Evolutionary conservation across 352 stramenopile genomes (phyloP).

Genomic region (Phytophthora brassicae): DNA sequence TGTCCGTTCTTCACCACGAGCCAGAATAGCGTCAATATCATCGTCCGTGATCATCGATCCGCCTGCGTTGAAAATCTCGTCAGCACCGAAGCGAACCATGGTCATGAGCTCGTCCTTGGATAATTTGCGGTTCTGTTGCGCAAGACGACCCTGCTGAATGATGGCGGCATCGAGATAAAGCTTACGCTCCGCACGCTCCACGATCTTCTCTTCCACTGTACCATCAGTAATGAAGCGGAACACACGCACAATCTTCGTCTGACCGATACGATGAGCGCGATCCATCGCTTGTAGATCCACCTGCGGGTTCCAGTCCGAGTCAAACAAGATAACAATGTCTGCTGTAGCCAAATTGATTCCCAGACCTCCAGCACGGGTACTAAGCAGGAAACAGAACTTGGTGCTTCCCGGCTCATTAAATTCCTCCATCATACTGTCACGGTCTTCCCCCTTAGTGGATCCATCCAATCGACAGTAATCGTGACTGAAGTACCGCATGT

Average conservation of each 20-base stretch:
- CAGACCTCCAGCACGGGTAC: constrained; percentile 94
- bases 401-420: constrained; percentile 97
- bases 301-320: constrained; percentile 99
- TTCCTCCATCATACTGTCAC: constrained; percentile 94
- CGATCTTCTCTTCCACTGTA: constrained; percentile 99
- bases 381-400: constrained; percentile 98
- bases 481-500: constrained; percentile 91
- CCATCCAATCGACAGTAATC: constrained; percentile 87
- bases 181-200: constrained; percentile 98
- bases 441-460: constrained; percentile 84
- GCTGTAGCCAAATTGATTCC: constrained; percentile 99
- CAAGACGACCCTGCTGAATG: constrained; percentile 98
- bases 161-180: constrained; percentile 98
- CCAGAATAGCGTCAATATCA: constrained; percentile 92
- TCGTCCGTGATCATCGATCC: constrained; percentile 91
- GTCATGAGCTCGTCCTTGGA: constrained; percentile 98
- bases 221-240: constrained; percentile 98
- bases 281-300: constrained; percentile 99
- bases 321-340: constrained; percentile 98
- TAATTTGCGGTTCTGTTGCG: constrained; percentile 90
- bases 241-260: constrained; percentile 98
- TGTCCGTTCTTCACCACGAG: constrained; percentile 90
- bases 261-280: constrained; percentile 97
- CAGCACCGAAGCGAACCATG: constrained; percentile 92
- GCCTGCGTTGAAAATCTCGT: constrained; percentile 89